A percentile compares a stretch with the other conserved stretches of the same genome.
These are phyloP conservation scores for Sphagnum contortum DNA, from an alignment of 225 moss, liverwort and hornwort genomes.

Conservation along the genomic window DNA sequence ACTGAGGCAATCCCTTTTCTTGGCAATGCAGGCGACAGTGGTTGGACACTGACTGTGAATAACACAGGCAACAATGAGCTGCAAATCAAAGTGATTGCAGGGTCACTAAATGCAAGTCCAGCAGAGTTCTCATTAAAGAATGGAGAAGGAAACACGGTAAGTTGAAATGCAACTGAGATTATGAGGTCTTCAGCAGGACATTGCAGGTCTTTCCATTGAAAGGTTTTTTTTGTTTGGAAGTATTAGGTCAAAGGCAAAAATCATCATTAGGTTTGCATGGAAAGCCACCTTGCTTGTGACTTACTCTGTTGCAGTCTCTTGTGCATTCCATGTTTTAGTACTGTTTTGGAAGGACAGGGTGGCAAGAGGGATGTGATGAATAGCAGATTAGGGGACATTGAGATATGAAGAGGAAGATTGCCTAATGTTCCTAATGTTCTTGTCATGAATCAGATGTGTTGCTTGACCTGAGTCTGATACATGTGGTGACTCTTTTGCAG, in stretches of 20 bases:
- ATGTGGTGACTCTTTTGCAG: slow-evolving; percentile 5
- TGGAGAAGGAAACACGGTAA: slow-evolving; percentile 15
- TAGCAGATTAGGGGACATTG: too few species aligned
- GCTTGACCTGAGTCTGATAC: too few species aligned
- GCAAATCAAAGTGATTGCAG: slow-evolving; percentile 17
- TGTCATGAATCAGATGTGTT: not conserved
- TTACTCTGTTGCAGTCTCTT: not conserved
- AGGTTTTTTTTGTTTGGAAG: not conserved
- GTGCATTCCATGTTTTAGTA: not conserved
- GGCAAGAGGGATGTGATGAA: not conserved
- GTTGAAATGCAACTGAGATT: not conserved
- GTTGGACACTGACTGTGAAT: slow-evolving; percentile 23
- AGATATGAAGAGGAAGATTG: too few species aligned
- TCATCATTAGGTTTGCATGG: not conserved
- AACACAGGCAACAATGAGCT: slow-evolving; percentile 16
- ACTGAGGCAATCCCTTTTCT: too few species aligned
- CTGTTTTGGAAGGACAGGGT: not conserved
- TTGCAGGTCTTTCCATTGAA: not conserved
- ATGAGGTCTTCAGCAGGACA: too few species aligned
- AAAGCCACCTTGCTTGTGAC: too few species aligned
- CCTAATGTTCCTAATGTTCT: not conserved
- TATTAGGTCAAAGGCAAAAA: too few species aligned
- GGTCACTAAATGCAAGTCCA: slow-evolving; percentile 17
- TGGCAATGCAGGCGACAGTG: slow-evolving; percentile 26
- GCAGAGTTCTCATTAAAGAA: slow-evolving; percentile 16